Percentiles rank a stretch among this genome's conserved stretches.
Conservation (phyloP, 148 eudicot genomes). For the Chenopodium berlandieri region DNA sequence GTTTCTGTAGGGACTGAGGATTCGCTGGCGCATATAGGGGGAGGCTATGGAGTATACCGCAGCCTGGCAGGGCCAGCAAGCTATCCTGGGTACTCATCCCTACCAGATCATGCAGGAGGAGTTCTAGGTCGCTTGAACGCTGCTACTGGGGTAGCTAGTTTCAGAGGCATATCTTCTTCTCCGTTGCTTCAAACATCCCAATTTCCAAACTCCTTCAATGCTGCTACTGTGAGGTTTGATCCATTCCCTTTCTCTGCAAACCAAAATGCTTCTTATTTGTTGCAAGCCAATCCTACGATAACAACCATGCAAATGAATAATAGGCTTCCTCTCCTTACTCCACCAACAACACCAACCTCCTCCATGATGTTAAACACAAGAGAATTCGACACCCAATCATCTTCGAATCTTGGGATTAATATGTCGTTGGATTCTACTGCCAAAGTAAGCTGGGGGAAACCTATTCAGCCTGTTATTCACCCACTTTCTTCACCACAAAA, state of each 20-base stretch:
- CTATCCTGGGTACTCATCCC: constrained; percentile 29
- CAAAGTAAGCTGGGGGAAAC: no score
- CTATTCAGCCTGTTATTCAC: no score
- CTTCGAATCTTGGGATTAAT: neutral
- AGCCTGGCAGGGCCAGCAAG: constrained; percentile 44
- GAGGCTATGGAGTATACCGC: constrained; percentile 48
- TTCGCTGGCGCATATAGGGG: constrained; percentile 39
- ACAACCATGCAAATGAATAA: constrained; percentile 11
- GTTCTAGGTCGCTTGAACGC: constrained; percentile 52
- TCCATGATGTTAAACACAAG: neutral
- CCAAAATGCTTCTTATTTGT: constrained; percentile 14
- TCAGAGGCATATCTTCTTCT: constrained; percentile 46
- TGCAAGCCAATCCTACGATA: neutral
- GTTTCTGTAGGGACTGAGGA: constrained; percentile 45
- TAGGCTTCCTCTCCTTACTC: neutral
- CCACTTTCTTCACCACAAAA: neutral
- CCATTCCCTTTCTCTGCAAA: constrained; percentile 19
- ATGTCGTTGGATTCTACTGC: neutral
- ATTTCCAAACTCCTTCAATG: no score
- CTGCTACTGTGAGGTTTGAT: no score
- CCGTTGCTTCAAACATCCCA: constrained; percentile 20
- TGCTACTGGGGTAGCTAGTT: constrained; percentile 41
- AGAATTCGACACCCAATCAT: no score
- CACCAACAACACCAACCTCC: neutral
- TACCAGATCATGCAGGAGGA: constrained; percentile 32